These are phyloP conservation scores for Sungouiozyma intestinalis DNA, from an alignment of 805 yeast genomes.

Conservation along the genomic window DNA sequence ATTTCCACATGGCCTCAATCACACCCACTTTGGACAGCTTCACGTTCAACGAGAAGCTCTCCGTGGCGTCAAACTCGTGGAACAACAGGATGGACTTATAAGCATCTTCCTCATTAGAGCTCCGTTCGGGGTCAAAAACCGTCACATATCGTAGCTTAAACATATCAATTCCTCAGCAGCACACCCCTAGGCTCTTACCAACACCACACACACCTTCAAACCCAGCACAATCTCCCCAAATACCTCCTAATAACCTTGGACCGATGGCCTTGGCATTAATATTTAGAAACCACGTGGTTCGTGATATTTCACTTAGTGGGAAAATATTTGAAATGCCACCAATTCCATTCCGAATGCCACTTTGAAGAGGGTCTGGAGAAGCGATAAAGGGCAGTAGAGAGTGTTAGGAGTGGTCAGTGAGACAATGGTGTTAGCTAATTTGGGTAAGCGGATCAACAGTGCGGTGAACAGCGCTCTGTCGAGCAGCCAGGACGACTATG, in stretches of 20 bases:
- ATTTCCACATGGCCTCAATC: slow-evolving; percentile 32
- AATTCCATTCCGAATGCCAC: no score
- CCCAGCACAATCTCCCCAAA: no score
- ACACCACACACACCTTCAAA: no score
- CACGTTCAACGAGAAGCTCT: slow-evolving; percentile 20
- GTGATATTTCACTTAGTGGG: no score
- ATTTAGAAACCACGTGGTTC: no score
- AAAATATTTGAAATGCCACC: no score
- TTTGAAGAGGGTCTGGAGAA: no score
- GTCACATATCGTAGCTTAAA: slow-evolving; percentile 24
- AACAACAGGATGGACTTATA: slow-evolving; percentile 29
- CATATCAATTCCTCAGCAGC: background rate
- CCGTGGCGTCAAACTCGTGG: slow-evolving; percentile 19
- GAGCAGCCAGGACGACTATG: slow-evolving; percentile 44
- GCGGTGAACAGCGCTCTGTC: slow-evolving; percentile 61
- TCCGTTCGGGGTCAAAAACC: slow-evolving; percentile 32
- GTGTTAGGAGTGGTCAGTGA: no score
- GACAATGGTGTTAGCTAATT: slow-evolving; percentile 66
- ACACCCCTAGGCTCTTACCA: background rate
- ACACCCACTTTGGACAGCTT: slow-evolving; percentile 34
- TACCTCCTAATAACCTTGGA: no score
- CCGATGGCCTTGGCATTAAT: no score
- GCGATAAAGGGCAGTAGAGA: no score
- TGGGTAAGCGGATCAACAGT: slow-evolving; percentile 64
- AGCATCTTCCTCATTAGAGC: slow-evolving; percentile 24